Evolutionary conservation across 306 rosid species (phyloP).

Genomic region (Cicer yamashitae): DNA sequence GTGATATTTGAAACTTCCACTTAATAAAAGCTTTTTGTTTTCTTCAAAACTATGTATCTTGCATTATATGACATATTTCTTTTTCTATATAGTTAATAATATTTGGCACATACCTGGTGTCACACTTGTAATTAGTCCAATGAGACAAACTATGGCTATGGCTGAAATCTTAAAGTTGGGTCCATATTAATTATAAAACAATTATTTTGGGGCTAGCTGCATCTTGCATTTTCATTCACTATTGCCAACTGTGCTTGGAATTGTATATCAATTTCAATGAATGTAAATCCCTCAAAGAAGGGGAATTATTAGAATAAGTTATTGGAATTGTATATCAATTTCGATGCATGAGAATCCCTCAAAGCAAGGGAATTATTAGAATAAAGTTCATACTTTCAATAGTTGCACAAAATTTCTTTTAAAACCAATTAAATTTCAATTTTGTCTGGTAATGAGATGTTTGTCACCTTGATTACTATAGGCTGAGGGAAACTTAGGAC

Average conservation of each 20-base stretch:
- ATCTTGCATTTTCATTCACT: constrained; percentile 32
- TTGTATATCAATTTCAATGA: constrained; percentile 35
- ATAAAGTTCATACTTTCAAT: constrained; percentile 37
- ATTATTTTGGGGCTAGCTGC: constrained; percentile 26
- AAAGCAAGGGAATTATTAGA: constrained; percentile 49
- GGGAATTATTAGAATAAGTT: constrained; percentile 48
- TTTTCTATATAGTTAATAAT: not conserved
- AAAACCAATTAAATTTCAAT: constrained; percentile 35
- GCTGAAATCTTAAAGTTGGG: constrained; percentile 44
- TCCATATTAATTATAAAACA: constrained; percentile 43
- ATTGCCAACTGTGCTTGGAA: constrained; percentile 40
- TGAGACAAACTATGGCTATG: constrained; percentile 41
- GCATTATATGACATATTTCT: constrained; percentile 29
- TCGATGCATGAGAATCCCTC: constrained; percentile 46
- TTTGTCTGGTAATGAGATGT: constrained; percentile 38
- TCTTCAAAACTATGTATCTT: constrained; percentile 45
- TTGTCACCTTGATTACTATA: constrained; percentile 34
- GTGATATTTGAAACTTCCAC: constrained; percentile 39
- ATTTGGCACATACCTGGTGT: constrained; percentile 24
- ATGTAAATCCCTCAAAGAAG: constrained; percentile 44
- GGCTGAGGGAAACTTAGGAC: constrained; percentile 24
- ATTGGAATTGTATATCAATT: constrained; percentile 41
- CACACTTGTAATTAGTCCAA: constrained; percentile 34
- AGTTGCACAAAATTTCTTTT: constrained; percentile 38
- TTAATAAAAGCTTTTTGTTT: constrained; percentile 38